Percentiles rank a stretch among this genome's conserved stretches.
These are phyloP conservation scores for Clavispora carvajalis DNA, from an alignment of 805 yeast species.

Conservation along the genomic window DNA sequence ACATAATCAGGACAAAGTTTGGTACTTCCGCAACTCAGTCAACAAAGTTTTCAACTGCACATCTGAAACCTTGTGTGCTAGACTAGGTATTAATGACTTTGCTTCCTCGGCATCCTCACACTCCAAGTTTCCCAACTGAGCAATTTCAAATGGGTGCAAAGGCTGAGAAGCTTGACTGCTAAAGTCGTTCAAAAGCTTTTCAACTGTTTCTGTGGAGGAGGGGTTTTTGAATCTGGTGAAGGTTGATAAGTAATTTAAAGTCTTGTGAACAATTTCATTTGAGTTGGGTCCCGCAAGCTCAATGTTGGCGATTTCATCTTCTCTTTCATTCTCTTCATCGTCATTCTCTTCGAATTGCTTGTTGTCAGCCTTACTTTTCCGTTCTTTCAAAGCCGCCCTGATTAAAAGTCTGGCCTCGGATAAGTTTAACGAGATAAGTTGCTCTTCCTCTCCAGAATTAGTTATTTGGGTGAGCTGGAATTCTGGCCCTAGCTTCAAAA, in stretches of 20 bases:
- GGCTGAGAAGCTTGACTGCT: slow-evolving; percentile 40
- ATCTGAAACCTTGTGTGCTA: slow-evolving; percentile 74
- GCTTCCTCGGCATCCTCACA: slow-evolving; percentile 98
- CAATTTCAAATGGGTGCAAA: slow-evolving; percentile 92
- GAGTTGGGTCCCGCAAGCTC: slow-evolving; percentile 65
- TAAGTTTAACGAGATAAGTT: slow-evolving; percentile 77
- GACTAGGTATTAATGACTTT: slow-evolving; percentile 85
- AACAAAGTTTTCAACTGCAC: slow-evolving; percentile 82
- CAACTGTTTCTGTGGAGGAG: slow-evolving; percentile 90
- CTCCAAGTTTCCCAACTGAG: slow-evolving; percentile 84
- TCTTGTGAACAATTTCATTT: slow-evolving; percentile 84
- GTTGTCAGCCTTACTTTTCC: slow-evolving; percentile 35
- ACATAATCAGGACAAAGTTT: slow-evolving; percentile 33
- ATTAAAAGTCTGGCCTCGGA: slow-evolving; percentile 88
- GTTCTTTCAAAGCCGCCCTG: slow-evolving; percentile 79
- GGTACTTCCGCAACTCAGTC: slow-evolving; percentile 72
- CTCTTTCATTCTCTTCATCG: slow-evolving; percentile 36
- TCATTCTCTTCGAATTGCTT: slow-evolving; percentile 21
- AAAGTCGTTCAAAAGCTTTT: slow-evolving; percentile 74
- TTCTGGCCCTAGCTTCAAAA: slow-evolving; percentile 86
- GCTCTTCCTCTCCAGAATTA: slow-evolving; percentile 73
- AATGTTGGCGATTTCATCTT: slow-evolving; percentile 42
- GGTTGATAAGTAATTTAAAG: slow-evolving; percentile 76
- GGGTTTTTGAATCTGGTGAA: slow-evolving; percentile 91
- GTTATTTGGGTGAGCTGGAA: slow-evolving; percentile 76